phyloP scores from a whole-genome alignment of 208 protist species.

The Leishmania guyanensis region DNA sequence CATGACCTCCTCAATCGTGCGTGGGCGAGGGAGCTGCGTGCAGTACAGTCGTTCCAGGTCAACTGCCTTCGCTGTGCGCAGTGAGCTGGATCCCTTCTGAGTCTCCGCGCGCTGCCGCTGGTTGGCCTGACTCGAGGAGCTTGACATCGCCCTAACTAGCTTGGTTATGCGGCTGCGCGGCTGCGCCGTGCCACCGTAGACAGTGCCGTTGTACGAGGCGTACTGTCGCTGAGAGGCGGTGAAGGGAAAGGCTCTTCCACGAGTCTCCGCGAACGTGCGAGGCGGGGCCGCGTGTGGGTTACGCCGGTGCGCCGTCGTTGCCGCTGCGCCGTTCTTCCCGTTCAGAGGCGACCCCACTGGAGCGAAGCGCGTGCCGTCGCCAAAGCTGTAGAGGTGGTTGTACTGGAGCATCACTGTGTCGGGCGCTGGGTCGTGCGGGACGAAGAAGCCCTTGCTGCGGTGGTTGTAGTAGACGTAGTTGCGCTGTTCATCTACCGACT shows the following conservation, averaged over 20 bases:
- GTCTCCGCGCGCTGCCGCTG: slow-evolving; percentile 32
- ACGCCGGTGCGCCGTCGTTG: not conserved
- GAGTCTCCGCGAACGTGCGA: slow-evolving; percentile 30
- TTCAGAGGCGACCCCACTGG: not conserved
- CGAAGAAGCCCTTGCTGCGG: slow-evolving; percentile 82
- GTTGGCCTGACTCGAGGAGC: slow-evolving; percentile 10
- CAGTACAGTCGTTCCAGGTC: slow-evolving; percentile 46
- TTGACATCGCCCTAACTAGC: slow-evolving; percentile 1
- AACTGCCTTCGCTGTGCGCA: slow-evolving; percentile 55
- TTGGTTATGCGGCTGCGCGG: not conserved
- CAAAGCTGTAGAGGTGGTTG: slow-evolving; percentile 87
- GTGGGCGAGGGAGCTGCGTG: slow-evolving; percentile 46
- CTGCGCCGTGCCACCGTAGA: not conserved
- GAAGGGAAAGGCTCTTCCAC: slow-evolving; percentile 19
- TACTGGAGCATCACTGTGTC: slow-evolving; percentile 69
- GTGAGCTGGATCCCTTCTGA: slow-evolving; percentile 39
- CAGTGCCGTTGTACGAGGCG: not conserved
- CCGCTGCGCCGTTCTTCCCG: not conserved
- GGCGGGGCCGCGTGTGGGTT: slow-evolving; percentile 25
- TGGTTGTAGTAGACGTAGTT: slow-evolving; percentile 89
- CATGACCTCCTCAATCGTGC: slow-evolving; percentile 78
- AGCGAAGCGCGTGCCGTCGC: slow-evolving; percentile 74
- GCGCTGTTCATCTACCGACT: slow-evolving; percentile 29
- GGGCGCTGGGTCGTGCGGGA: slow-evolving; percentile 60
- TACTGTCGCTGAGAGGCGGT: slow-evolving; percentile 31